Evolutionary conservation across 2,329 filamentous ascomycete species (phyloP).

Genomic region (Fusarium sp.): DNA sequence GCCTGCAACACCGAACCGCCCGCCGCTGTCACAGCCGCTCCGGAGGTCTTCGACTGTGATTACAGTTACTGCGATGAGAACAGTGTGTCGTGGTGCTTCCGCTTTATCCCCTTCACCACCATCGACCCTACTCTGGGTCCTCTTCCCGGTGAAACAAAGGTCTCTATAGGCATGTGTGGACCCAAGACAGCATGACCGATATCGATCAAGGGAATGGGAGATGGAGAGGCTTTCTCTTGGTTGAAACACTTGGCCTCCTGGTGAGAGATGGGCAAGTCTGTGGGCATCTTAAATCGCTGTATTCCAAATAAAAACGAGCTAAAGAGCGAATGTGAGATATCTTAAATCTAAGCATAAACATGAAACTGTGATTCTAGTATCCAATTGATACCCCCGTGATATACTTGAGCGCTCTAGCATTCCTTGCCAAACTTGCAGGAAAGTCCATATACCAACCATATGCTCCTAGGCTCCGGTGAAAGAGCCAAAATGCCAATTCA

Average conservation of each 20-base stretch:
- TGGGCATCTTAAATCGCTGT: not conserved
- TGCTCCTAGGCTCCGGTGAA: slow-evolving; percentile 12
- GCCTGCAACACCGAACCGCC: not conserved
- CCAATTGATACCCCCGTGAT: slow-evolving; percentile 5
- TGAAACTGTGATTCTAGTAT: slow-evolving; percentile 7
- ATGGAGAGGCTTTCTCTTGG: not conserved
- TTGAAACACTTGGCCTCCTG: not conserved
- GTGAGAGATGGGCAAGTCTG: not conserved
- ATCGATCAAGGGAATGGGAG: not conserved
- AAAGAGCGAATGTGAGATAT: slow-evolving; percentile 21
- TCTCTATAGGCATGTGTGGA: slow-evolving; percentile 47
- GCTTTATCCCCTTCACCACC: slow-evolving; percentile 53
- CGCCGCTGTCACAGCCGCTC: slow-evolving; percentile 10
- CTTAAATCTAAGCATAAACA: slow-evolving; percentile 13
- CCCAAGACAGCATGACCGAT: slow-evolving; percentile 6
- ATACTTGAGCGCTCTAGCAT: slow-evolving; percentile 2
- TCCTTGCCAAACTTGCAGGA: slow-evolving; percentile 1
- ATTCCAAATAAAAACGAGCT: not conserved
- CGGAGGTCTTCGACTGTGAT: slow-evolving; percentile 46
- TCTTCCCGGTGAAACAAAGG: slow-evolving; percentile 52
- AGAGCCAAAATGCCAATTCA: slow-evolving; percentile 22
- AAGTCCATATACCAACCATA: slow-evolving; percentile 5
- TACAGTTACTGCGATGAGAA: slow-evolving; percentile 52
- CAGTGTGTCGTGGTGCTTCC: slow-evolving; percentile 52
- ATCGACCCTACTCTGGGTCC: slow-evolving; percentile 49